Percentiles rank a stretch among this genome's conserved stretches.
These are phyloP conservation scores for Claviceps sp. DNA, from an alignment of 2,329 filamentous ascomycete genomes.

Conservation along the genomic window DNA sequence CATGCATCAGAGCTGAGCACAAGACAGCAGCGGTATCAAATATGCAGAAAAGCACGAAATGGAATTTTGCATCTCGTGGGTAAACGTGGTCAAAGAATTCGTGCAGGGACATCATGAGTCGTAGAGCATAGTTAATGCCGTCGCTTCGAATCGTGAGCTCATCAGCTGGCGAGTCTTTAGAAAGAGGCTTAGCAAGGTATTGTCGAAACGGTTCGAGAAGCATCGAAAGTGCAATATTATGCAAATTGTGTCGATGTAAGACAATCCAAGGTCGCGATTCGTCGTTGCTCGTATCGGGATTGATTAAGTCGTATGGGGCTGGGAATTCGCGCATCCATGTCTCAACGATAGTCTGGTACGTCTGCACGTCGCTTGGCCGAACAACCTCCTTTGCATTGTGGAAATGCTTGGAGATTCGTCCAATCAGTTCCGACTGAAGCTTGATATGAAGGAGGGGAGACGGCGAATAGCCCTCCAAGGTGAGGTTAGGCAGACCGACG, in stretches of 20 bases:
- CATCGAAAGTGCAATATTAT: constrained; percentile 30
- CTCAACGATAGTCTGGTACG: constrained; percentile 23
- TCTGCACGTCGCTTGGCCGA: constrained; percentile 16
- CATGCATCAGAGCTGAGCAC: constrained; percentile 38
- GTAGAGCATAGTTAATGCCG: constrained; percentile 30
- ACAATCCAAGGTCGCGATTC: constrained; percentile 26
- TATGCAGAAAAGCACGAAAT: constrained; percentile 34
- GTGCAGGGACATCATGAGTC: constrained; percentile 26
- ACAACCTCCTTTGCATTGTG: constrained; percentile 16
- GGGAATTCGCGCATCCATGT: constrained; percentile 31
- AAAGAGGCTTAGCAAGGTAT: constrained; percentile 27
- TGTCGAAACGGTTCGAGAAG: constrained; percentile 31
- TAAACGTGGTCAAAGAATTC: constrained; percentile 29
- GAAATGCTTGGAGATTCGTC: constrained; percentile 18
- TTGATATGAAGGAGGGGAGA: constrained; percentile 24
- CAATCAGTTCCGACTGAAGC: constrained; percentile 22
- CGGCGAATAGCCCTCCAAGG: constrained; percentile 17
- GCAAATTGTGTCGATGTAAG: constrained; percentile 32
- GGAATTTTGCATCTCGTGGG: constrained; percentile 33
- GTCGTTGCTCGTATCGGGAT: constrained; percentile 30
- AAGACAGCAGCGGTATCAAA: constrained; percentile 38
- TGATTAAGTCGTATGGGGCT: constrained; percentile 21
- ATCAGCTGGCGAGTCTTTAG: constrained; percentile 12
- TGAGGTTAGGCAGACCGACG: constrained; percentile 18
- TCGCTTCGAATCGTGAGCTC: constrained; percentile 26